phyloP scores from a whole-genome alignment of 108 stramenopile species.

The Epithemia pelagica region DNA sequence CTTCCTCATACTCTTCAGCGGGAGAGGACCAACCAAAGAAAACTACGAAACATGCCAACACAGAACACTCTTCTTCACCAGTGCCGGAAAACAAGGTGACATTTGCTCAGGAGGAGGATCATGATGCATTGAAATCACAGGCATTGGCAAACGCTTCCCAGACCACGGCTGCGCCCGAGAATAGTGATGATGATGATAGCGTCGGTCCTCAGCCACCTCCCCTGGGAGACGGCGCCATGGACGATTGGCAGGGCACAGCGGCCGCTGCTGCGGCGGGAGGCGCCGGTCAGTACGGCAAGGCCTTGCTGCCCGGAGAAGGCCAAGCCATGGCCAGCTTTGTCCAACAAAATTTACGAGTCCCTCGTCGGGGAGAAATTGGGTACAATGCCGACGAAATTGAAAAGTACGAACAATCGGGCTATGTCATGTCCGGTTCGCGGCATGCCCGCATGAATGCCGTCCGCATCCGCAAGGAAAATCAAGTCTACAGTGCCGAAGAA shows the following conservation, averaged over 20 bases:
- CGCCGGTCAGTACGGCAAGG: conserved; percentile 57
- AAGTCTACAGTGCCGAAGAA: conserved; percentile 97
- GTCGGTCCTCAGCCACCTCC: conserved; percentile 57
- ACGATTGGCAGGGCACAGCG: conserved; percentile 19
- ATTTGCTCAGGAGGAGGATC: too few species aligned
- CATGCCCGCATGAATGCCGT: conserved; percentile 98
- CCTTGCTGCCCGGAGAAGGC: conserved; percentile 90
- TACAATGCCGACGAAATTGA: conserved; percentile 91
- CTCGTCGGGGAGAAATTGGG: conserved; percentile 97
- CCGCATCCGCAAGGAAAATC: conserved; percentile 99
- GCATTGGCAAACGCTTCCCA: too few species aligned
- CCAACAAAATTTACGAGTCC: conserved; percentile 96
- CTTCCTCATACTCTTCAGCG: background rate
- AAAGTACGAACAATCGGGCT: conserved; percentile 85
- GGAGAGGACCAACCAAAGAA: background rate
- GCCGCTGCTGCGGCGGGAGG: conserved; percentile 26
- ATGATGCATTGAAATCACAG: too few species aligned
- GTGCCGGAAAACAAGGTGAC: too few species aligned
- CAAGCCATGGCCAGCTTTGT: conserved; percentile 93
- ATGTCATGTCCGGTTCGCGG: conserved; percentile 95
- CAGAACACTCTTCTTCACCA: too few species aligned
- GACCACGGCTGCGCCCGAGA: too few species aligned
- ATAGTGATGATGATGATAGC: conserved; percentile 51
- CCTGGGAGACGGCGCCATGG: conserved; percentile 38
- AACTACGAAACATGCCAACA: background rate